Base-by-base conservation (phyloP, 768 basidiomycete species). In the Crepidotus variabilis region DNA sequence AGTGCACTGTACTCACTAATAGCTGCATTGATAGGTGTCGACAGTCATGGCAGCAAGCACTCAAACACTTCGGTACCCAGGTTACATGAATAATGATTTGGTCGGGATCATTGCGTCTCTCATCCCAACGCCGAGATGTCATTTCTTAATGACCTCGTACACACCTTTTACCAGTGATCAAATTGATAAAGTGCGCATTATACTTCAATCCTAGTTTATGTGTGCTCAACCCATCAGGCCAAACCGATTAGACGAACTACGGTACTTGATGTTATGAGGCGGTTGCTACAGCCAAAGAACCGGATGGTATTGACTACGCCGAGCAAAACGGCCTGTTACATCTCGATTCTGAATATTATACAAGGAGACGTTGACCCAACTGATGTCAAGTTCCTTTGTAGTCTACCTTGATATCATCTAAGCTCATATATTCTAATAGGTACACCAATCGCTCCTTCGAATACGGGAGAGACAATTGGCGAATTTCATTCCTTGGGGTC, bases 81-180 rank as follows among this genome's bases (percentile, higher is more conserved):
- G 94, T 50, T 98, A 98, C 72, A 98, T 98, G 95, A 98, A 98
- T 78, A 99, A 98, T 64, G 96, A 99, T 67, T 84, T 98, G 35
- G 95, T 98, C 61, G 93, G 95, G 23, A 95, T 99, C 60, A 89
- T 98, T 55, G 94, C 96, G 6, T 94, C 92, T 14, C 82, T 99
- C 52, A 98, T 99, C 61, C 96, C 96, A 1, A 98, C 96, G 2
- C 96, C 96, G 23, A 82, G 95, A 50, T 98, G 95, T 68, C 96
- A 99, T 71, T 98, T 98, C 80, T 81, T 99, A 51, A 96, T 95
- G 92, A 98, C 97, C 9, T 94, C 94, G 13, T 99, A 98, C 65
- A 99, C 97, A 6, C 97, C 97, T 0, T 99, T 99, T 71, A 96
- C 95, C 4, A 92, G 92, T 60, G 96, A 98, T 71, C 88, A 94